Evolutionary conservation across 2,329 filamentous ascomycete species (phyloP), one percentile per base, ranked within the genome.

Genomic region (Xylaria sp.): DNA sequence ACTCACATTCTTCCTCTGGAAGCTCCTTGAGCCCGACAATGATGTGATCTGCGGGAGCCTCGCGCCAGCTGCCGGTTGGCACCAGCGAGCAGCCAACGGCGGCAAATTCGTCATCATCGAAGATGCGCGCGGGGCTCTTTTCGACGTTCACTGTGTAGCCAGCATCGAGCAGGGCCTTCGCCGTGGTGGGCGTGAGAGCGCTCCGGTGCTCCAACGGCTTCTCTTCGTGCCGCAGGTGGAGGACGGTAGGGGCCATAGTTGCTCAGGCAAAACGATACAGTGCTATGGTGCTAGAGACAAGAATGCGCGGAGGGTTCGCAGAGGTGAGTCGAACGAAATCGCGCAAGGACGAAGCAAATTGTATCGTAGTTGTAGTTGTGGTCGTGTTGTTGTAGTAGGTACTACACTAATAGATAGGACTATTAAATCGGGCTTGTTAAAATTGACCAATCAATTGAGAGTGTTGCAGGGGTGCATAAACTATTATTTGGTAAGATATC

Each of bases 11-110:
- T 77, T 93, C 90, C 75, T 91, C 90, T 28, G 90, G 90, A 12
- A 94, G 86, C 82, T 94, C 92, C 86, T 94, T 94, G 68, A 94
- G 85, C 49, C 92, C 92, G 67, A 94, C 81, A 69, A 94, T 90
- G 75, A 94, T 88, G 77, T 92, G 86, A 71, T 92, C 89, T 72
- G 84, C 82, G 48, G 91, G 89, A 0, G 89, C 91, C 67, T 91
- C 84, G 63, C 85, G 84, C 92, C 92, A 94, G 59, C 85, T 88
- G 51, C 90, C 89, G 72, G 89, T 86, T 15, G 87, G 85, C 15
- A 94, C 88, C 25, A 94, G 83, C 15, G 83, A 86, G 54, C 90
- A 90, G 58, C 91, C 91, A 39, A 86, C 85, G 67, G 85, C 82
- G 79, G 86, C 84, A 74, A 89, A 91, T 77, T 92, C 89, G 51